Conservation (phyloP, 2,329 filamentous ascomycete species). For the Colletotrichum magnum region DNA sequence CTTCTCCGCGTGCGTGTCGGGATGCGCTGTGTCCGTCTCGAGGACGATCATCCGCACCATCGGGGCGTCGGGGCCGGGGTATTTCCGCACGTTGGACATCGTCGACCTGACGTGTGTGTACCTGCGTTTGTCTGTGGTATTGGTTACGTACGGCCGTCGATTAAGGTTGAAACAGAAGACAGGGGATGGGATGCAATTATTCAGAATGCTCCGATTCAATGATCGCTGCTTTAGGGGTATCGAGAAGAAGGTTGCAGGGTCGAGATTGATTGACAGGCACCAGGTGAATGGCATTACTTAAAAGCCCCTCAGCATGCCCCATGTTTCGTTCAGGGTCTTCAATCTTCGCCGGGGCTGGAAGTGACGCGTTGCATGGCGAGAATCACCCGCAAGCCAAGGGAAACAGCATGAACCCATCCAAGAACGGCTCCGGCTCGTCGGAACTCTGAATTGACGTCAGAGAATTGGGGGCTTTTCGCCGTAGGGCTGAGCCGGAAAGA, state of each 20-base stretch:
- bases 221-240: neutral
- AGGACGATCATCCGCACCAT: conserved; percentile 63
- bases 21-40: conserved; percentile 70
- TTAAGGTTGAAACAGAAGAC: no score
- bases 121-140: neutral
- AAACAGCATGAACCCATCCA: conserved; percentile 1
- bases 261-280: conserved; percentile 9
- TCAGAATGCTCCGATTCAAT: neutral
- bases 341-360: no score
- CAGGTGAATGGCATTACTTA: conserved; percentile 21
- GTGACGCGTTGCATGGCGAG: conserved; percentile 29
- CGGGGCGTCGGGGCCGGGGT: conserved; percentile 29
- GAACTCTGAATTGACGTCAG: conserved; percentile 34
- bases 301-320: neutral
- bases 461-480: neutral
- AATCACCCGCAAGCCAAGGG: conserved; percentile 9
- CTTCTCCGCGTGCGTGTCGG: conserved; percentile 62
- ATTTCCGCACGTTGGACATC: conserved; percentile 24
- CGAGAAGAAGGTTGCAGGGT: neutral
- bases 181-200: no score
- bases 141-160: neutral
- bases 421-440: neutral
- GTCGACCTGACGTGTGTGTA: neutral
- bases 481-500: conserved; percentile 31
- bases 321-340: neutral